phyloP scores from a whole-genome alignment of 805 yeast species.

The Lipomyces kockii region DNA sequence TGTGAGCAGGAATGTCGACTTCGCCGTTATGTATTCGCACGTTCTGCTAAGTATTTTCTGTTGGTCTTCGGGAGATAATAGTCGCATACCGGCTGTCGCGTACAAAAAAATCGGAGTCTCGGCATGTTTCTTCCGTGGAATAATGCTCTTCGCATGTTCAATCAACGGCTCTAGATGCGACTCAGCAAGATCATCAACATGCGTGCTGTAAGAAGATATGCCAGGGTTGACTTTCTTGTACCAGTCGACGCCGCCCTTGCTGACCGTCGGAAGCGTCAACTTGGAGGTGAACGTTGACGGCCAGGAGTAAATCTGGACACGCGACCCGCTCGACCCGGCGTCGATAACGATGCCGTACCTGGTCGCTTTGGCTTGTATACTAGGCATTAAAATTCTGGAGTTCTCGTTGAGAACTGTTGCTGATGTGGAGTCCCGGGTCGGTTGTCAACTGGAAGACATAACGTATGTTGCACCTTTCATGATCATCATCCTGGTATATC shows the following conservation, averaged over 20 bases:
- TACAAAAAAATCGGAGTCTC: constrained; percentile 87
- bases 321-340: constrained; percentile 94
- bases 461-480: neutral
- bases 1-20: constrained; percentile 60
- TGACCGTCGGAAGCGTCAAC: constrained; percentile 56
- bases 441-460: neutral
- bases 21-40: constrained; percentile 59
- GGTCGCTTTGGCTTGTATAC: constrained; percentile 4
- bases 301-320: constrained; percentile 86
- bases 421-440: neutral
- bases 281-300: constrained; percentile 40
- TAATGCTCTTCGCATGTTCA: constrained; percentile 66
- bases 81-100: constrained; percentile 97
- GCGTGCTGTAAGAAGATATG: constrained; percentile 66
- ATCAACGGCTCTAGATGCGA: constrained; percentile 70
- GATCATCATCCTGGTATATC: neutral
- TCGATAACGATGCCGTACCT: constrained; percentile 87
- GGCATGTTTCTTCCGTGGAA: constrained; percentile 63
- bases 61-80: constrained; percentile 62
- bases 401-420: neutral
- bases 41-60: constrained; percentile 59
- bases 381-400: constrained; percentile 14
- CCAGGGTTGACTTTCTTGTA: constrained; percentile 79
- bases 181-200: constrained; percentile 63
- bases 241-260: constrained; percentile 66